Conservation (phyloP, 148 eudicot species). For the Salicornia ramosissima region DNA sequence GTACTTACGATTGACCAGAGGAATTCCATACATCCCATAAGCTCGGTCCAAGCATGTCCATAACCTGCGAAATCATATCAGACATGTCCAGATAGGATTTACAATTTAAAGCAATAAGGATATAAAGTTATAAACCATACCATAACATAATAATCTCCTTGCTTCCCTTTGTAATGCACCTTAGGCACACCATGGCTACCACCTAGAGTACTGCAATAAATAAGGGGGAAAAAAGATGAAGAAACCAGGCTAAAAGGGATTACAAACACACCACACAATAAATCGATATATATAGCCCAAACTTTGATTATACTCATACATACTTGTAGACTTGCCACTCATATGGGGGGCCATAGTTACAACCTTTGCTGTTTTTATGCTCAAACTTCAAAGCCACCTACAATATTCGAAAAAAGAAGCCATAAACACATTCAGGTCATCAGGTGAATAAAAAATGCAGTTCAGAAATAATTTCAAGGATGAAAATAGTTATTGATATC, state of each 20-base stretch:
- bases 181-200: conserved; percentile 89
- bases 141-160: conserved; percentile 89
- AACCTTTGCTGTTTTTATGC: conserved; percentile 89
- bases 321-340: conserved; percentile 98
- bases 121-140: conserved; percentile 30
- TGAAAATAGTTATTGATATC: not conserved
- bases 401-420: not conserved
- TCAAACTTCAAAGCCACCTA: conserved; percentile 93
- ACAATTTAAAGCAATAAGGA: not conserved
- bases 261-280: not conserved
- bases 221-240: no score
- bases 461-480: not conserved
- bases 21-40: conserved; percentile 97
- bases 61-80: conserved; percentile 44
- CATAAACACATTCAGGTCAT: not conserved
- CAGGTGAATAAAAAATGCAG: not conserved
- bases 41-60: conserved; percentile 97
- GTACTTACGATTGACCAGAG: conserved; percentile 84
- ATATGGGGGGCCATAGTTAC: conserved; percentile 85
- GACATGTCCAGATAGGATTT: not conserved
- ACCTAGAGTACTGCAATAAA: conserved; percentile 68
- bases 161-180: conserved; percentile 84
- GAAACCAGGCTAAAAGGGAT: not conserved
- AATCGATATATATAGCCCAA: not conserved
- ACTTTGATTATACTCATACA: conserved; percentile 12